These are phyloP conservation scores for Aspergillus baeticus DNA, from an alignment of 495 filamentous ascomycete genomes.

Conservation along the genomic window DNA sequence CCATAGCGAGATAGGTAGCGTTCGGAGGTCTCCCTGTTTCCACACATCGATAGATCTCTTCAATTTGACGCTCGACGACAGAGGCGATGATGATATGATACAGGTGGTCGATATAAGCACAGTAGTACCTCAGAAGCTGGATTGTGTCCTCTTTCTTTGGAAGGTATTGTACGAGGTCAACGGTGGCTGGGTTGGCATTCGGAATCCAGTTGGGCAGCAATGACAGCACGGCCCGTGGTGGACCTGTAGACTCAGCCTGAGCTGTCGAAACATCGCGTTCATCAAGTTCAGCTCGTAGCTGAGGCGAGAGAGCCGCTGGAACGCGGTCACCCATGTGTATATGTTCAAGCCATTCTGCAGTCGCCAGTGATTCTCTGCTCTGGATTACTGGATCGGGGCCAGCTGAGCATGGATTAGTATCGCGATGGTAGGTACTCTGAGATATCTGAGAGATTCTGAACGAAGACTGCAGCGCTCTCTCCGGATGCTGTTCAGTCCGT, in stretches of 20 bases:
- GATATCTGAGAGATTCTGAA: neutral
- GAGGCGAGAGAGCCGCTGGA: slow-evolving; percentile 25
- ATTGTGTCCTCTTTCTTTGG: slow-evolving; percentile 28
- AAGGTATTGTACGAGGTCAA: slow-evolving; percentile 25
- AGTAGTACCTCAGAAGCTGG: slow-evolving; percentile 36
- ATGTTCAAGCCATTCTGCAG: slow-evolving; percentile 37
- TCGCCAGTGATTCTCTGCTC: slow-evolving; percentile 23
- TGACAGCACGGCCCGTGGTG: neutral
- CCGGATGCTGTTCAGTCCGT: too few relatives aligned
- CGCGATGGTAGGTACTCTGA: too few relatives aligned
- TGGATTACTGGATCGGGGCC: neutral
- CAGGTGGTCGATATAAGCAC: slow-evolving; percentile 34
- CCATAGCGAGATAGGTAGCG: slow-evolving; percentile 30
- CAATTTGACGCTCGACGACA: slow-evolving; percentile 28
- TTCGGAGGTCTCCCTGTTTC: slow-evolving; percentile 15
- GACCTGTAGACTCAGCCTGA: neutral
- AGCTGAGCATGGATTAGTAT: too few relatives aligned
- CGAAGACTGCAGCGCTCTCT: too few relatives aligned
- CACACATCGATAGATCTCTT: slow-evolving; percentile 30
- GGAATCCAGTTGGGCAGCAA: slow-evolving; percentile 4
- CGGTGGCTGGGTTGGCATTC: slow-evolving; percentile 21
- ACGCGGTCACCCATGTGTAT: slow-evolving; percentile 42
- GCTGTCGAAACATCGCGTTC: neutral
- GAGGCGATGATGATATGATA: slow-evolving; percentile 37
- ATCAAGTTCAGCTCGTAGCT: slow-evolving; percentile 21